A percentile compares a stretch with the other conserved stretches of the same genome.
These are phyloP conservation scores for Xylaria sp. DNA, from an alignment of 2,329 filamentous ascomycete species.

Conservation along the genomic window DNA sequence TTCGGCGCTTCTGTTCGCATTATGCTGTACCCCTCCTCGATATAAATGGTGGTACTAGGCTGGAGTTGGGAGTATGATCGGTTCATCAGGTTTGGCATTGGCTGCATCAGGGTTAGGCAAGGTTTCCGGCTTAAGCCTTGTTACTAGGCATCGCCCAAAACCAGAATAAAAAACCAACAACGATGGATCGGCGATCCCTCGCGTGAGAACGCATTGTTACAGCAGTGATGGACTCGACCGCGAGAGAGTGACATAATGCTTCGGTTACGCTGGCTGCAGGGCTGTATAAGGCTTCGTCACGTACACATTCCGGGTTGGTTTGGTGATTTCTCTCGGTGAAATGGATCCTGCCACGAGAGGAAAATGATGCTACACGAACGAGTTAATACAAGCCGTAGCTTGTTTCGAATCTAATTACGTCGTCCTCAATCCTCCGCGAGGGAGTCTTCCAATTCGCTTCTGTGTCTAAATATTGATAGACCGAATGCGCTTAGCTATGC, in stretches of 20 bases:
- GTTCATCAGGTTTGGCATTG: conserved; percentile 65
- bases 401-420: conserved; percentile 29
- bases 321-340: conserved; percentile 30
- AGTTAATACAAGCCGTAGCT: conserved; percentile 36
- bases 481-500: neutral
- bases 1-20: conserved; percentile 96
- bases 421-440: conserved; percentile 24
- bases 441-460: conserved; percentile 10
- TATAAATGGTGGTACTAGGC: conserved; percentile 75
- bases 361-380: conserved; percentile 34
- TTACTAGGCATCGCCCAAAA: conserved; percentile 52
- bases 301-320: conserved; percentile 24
- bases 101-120: conserved; percentile 61
- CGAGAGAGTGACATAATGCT: conserved; percentile 35
- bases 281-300: conserved; percentile 27
- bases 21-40: conserved; percentile 98
- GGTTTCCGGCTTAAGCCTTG: conserved; percentile 57
- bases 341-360: conserved; percentile 29
- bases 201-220: conserved; percentile 37
- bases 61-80: conserved; percentile 72
- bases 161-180: conserved; percentile 52
- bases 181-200: conserved; percentile 44
- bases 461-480: neutral
- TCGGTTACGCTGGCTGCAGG: conserved; percentile 30
- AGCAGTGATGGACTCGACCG: conserved; percentile 35